Conservation (phyloP, 2,329 filamentous ascomycete species). For the Diaporthe sp. region DNA sequence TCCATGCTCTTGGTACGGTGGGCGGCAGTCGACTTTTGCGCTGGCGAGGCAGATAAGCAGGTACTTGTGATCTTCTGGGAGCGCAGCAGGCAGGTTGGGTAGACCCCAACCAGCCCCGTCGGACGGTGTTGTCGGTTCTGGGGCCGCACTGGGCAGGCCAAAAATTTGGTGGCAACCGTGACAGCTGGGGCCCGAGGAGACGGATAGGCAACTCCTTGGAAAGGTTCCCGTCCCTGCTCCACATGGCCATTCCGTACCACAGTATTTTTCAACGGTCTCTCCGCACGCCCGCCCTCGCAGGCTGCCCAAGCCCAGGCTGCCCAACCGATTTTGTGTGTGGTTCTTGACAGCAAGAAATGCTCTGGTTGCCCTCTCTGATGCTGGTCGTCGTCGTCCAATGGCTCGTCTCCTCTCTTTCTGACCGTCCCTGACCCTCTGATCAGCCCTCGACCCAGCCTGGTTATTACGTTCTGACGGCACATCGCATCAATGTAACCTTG, state of each 20-base stretch:
- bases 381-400: not conserved
- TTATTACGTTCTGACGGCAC: not conserved
- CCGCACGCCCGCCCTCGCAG: slow-evolving; percentile 17
- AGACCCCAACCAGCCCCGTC: not conserved
- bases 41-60: not conserved
- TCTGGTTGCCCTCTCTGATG: not conserved
- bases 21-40: not conserved
- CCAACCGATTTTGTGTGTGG: not conserved
- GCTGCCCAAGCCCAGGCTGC: not conserved
- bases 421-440: not conserved
- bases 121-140: not conserved
- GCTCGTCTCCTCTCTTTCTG: not conserved
- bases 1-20: not conserved
- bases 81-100: not conserved
- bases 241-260: slow-evolving; percentile 25
- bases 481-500: slow-evolving; percentile 8
- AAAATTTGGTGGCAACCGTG: slow-evolving; percentile 5
- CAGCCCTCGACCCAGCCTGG: not conserved
- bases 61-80: not conserved
- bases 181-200: slow-evolving; percentile 16
- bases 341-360: not conserved
- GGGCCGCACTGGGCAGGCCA: slow-evolving; percentile 7
- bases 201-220: slow-evolving; percentile 1
- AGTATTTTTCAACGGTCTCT: slow-evolving; percentile 28
- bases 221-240: slow-evolving; percentile 16